These are phyloP conservation scores for Hortiboletus rubellus DNA, from an alignment of 1,284 basidiomycete genomes.

Conservation along the genomic window DNA sequence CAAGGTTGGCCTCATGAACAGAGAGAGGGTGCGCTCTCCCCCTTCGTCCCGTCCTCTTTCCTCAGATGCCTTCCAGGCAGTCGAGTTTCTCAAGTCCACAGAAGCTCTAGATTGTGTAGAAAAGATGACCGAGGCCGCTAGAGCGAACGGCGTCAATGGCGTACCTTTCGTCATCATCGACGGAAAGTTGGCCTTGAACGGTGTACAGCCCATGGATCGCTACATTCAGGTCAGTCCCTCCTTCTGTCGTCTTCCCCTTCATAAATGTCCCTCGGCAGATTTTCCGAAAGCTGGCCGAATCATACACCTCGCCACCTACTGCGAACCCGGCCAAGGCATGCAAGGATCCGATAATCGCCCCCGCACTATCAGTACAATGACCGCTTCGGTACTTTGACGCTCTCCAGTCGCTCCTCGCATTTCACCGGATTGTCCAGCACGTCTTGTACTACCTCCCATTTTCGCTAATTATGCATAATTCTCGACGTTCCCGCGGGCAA, in stretches of 20 bases:
- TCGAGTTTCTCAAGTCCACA: constrained; percentile 64
- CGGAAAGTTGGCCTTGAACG: constrained; percentile 75
- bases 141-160: constrained; percentile 70
- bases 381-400: not conserved
- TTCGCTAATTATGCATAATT: constrained; percentile 13
- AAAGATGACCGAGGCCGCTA: constrained; percentile 65
- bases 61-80: constrained; percentile 39
- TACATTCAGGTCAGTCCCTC: constrained; percentile 59
- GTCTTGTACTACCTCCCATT: constrained; percentile 14
- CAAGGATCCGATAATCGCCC: constrained; percentile 18
- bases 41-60: not conserved
- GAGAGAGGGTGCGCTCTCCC: constrained; percentile 51
- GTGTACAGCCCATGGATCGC: constrained; percentile 70
- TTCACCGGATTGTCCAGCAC: constrained; percentile 20
- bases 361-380: constrained; percentile 27
- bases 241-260: not conserved
- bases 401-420: constrained; percentile 1
- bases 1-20: constrained; percentile 57
- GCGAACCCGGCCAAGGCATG: constrained; percentile 17
- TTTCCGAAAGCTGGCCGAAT: constrained; percentile 33
- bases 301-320: constrained; percentile 7
- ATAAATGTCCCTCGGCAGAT: constrained; percentile 17
- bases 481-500: constrained; percentile 18
- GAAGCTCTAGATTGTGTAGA: constrained; percentile 69
- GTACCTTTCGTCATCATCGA: constrained; percentile 82